phyloP scores from a whole-genome alignment of 2,329 filamentous ascomycete species.

The Pseudogymnoascus sp. region DNA sequence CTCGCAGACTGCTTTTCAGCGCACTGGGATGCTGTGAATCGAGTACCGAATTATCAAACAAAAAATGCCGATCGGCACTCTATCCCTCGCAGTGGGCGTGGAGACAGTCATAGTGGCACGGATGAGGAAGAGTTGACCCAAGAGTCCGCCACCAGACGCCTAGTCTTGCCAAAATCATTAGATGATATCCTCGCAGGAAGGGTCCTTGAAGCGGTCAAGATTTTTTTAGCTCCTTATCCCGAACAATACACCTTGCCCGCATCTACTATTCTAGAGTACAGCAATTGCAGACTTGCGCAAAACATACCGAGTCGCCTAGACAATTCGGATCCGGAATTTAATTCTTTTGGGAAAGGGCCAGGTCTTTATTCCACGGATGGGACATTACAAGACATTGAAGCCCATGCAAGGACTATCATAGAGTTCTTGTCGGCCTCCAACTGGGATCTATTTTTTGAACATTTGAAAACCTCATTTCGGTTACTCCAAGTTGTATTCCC shows the following conservation, averaged over 20 bases:
- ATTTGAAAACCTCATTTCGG: conserved; percentile 38
- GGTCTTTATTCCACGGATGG: conserved; percentile 18
- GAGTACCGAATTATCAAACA: conserved; percentile 11
- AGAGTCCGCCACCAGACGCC: background rate
- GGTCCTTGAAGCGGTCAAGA: conserved; percentile 46
- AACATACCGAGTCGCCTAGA: conserved; percentile 20
- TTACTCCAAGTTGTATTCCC: conserved; percentile 21
- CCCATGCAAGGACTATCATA: conserved; percentile 45
- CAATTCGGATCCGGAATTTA: conserved; percentile 28
- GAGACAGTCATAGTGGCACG: background rate
- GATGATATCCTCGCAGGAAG: conserved; percentile 44
- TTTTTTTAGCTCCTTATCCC: conserved; percentile 49
- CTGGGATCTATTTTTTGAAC: conserved; percentile 52
- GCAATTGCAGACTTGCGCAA: conserved; percentile 11
- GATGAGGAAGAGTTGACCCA: background rate
- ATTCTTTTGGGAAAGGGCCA: conserved; percentile 29
- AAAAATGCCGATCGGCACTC: conserved; percentile 15
- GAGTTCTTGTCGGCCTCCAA: conserved; percentile 58
- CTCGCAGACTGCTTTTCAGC: conserved; percentile 56
- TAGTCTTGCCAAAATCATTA: conserved; percentile 28
- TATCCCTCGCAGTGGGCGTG: background rate
- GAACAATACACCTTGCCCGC: conserved; percentile 49
- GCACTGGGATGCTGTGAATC: conserved; percentile 44
- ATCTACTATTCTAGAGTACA: conserved; percentile 48
- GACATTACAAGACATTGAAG: conserved; percentile 39